Evolutionary conservation across 208 protist species (phyloP), one percentile per base, ranked within the genome.

Genomic region (Herpetomonas tarakana): DNA sequence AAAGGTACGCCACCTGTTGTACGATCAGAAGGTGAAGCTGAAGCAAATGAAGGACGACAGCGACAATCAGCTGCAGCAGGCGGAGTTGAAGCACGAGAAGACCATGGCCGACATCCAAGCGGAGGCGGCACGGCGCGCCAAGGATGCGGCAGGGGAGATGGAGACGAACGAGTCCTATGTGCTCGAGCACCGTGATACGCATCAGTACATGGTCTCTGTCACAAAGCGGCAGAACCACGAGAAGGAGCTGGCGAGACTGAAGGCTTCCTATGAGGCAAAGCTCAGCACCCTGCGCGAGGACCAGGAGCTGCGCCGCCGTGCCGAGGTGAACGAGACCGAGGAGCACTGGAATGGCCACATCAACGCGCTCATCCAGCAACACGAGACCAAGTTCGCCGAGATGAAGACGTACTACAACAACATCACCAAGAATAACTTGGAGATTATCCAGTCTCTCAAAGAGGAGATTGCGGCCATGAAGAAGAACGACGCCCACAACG

Each of bases 361-460:
- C 62, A 95, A 97, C 62, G 73, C 93, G 53, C 91, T 99, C 44
- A 97, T 98, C 65, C 63, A 65, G 50, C 94, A 98, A 62, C 98
- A 99, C 76, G 92, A 98, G 71, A 73, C 78, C 29, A 94, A 97
- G 22, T 99, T 99, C 71, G 68, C 67, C 28, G 95, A 98, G 68
- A 98, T 98, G 83, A 99, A 99, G 77, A 71, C 75, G 3, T 99
- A 98, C 88, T 99, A 99, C 83, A 98, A 98, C 63, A 91, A 96
- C 67, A 98, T 99, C 67, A 99, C 97, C 0, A 93, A 86, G 49
- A 98, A 98, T 77, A 99, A 99, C 76, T 61, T 99, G 14, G 96
- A 98, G 39, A 96, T 99, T 25, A 99, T 99, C 68, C 88, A 97
- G 54, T 97, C 91, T 1, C 79, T 99, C 6, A 99, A 99, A 79